Evolutionary conservation across 768 basidiomycete genomes (phyloP), one percentile per base, ranked within the genome.

Genomic region (Boletus insuetus): DNA sequence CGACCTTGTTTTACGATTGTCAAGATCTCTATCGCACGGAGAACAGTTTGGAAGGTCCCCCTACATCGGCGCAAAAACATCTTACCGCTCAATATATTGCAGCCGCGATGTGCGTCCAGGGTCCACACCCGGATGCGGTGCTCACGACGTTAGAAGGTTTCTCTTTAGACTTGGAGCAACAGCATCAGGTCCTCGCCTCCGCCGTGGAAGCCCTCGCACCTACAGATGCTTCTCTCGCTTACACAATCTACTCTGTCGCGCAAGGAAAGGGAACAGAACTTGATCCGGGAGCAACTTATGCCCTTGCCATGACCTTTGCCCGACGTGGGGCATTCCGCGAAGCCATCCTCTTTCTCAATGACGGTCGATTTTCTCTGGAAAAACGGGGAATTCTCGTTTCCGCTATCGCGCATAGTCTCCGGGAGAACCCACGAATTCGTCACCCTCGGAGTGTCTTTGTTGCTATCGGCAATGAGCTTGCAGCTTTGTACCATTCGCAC

Each of bases 331-430:
- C 55, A 59, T 41, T 64, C 42, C 29, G n/a, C 11, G 51, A 58
- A 52, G 74, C 74, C 5, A 47, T 75, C 16, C 56, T 56, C 4
- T 69, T 82, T 45, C 68, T 83, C 34, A 55, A 57, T 19, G 57
- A 74, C 24, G 40, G 56, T 13, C 66, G 31, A 0, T 68, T 79
- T 43, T 64, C 74, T 6, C 51, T 49, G 6, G 51, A 62, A 24
- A 71, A 74, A 31, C 55, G 66, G 16, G 76, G 77, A 40, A 63
- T 71, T 32, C 55, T 83, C 6, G 47, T 82, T 24, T 63, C 68
- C 16, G 60, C 69, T 6, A 68, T 82, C 31, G 71, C 81, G 20
- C 66, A 69, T 9, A 61, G 64, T 14, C 69, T 82, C 41, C 74
- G 73, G 47, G 51, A 62, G 16, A 71, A 72, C 39, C 66, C 75